phyloP scores from a whole-genome alignment of 176 grass and related monocot genomes.

The Triticum turgidum region DNA sequence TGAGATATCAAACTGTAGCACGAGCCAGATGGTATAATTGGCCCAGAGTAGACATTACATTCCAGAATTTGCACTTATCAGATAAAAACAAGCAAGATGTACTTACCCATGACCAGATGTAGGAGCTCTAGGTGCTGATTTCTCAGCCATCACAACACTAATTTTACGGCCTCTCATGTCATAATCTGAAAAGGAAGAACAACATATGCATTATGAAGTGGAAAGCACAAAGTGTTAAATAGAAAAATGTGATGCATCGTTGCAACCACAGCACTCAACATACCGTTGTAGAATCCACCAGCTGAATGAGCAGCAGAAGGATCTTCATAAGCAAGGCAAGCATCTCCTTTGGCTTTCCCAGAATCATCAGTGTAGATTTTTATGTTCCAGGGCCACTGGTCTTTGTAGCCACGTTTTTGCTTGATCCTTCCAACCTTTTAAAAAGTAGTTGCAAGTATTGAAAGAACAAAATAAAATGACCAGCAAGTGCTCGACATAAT shows the following conservation, averaged over 20 bases:
- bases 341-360: slow-evolving; percentile 96
- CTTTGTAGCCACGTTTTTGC: slow-evolving; percentile 97
- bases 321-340: slow-evolving; percentile 98
- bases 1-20: neutral
- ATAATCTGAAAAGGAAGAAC: slow-evolving; percentile 57
- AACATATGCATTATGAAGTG: slow-evolving; percentile 30
- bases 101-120: slow-evolving; percentile 83
- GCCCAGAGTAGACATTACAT: neutral
- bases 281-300: slow-evolving; percentile 96
- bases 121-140: slow-evolving; percentile 89
- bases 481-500: neutral
- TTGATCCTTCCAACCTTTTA: slow-evolving; percentile 94
- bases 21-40: neutral
- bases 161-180: slow-evolving; percentile 97
- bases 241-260: neutral
- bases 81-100: slow-evolving; percentile 23
- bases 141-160: slow-evolving; percentile 91
- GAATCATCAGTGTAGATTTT: slow-evolving; percentile 92
- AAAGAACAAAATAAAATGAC: neutral
- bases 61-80: neutral
- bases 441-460: slow-evolving; percentile 12
- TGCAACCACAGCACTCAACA: slow-evolving; percentile 14
- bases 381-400: slow-evolving; percentile 99
- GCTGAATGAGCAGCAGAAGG: slow-evolving; percentile 95
- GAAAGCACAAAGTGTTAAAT: neutral